phyloP scores from a whole-genome alignment of 352 stramenopile genomes.

The Phytophthora aleatoria region DNA sequence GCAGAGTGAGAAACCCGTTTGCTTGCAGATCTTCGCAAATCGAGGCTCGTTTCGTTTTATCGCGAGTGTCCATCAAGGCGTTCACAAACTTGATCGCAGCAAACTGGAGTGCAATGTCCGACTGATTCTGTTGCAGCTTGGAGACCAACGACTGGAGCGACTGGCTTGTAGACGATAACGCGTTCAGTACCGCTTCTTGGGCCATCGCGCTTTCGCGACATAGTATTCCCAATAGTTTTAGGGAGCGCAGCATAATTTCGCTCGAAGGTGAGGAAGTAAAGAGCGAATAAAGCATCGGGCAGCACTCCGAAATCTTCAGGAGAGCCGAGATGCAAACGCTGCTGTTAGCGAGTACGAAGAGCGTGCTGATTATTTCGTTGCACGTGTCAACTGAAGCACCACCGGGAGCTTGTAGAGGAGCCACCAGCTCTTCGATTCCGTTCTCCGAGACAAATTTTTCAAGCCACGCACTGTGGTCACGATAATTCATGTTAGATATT shows the following conservation, averaged over 20 bases:
- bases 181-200: conserved; percentile 35
- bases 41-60: conserved; percentile 27
- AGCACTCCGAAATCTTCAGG: conserved; percentile 38
- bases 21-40: conserved; percentile 53
- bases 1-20: conserved; percentile 35
- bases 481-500: conserved; percentile 1
- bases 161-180: conserved; percentile 24
- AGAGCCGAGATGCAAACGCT: conserved; percentile 39
- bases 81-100: conserved; percentile 58
- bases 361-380: conserved; percentile 50
- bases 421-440: conserved; percentile 46
- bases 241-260: conserved; percentile 29
- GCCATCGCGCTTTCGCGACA: conserved; percentile 37
- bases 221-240: conserved; percentile 34
- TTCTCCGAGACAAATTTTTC: conserved; percentile 54
- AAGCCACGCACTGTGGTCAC: conserved; percentile 48
- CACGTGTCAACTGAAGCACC: conserved; percentile 26
- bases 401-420: conserved; percentile 39
- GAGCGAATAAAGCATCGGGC: conserved; percentile 28
- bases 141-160: conserved; percentile 36
- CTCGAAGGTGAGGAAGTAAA: conserved; percentile 30
- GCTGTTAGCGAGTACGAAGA: conserved; percentile 55
- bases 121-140: conserved; percentile 31
- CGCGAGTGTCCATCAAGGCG: conserved; percentile 39
- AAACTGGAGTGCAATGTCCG: conserved; percentile 36